Evolutionary conservation across 805 yeast species (phyloP).

Genomic region (Saturnispora kantuleensis): DNA sequence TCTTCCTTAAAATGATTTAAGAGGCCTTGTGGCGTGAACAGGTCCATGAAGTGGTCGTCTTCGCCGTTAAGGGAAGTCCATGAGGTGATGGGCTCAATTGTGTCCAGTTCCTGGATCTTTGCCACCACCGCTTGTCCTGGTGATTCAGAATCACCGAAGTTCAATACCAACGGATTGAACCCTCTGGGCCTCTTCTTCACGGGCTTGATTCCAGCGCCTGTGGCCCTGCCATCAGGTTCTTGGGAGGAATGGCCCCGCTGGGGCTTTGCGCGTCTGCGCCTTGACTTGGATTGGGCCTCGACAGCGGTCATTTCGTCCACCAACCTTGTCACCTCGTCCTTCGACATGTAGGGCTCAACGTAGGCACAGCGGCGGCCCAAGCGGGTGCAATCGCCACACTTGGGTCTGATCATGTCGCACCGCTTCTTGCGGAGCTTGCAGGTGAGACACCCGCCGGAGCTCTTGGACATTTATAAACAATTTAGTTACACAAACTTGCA

Average conservation of each 20-base stretch:
- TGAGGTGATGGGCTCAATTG: not conserved
- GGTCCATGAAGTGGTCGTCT: not conserved
- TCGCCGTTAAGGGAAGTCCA: not conserved
- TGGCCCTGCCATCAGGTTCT: conserved; percentile 3
- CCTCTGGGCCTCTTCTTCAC: too few species aligned
- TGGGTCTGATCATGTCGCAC: conserved; percentile 42
- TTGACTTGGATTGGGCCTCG: conserved; percentile 33
- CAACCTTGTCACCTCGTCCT: conserved; percentile 28
- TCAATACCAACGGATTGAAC: too few species aligned
- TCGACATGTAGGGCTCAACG: conserved; percentile 36
- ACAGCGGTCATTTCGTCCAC: conserved; percentile 29
- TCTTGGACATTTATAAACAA: conserved; percentile 25
- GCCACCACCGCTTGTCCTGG: too few species aligned
- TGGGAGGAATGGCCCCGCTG: too few species aligned
- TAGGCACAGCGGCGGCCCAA: conserved; percentile 39
- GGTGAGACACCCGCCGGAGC: conserved; percentile 49
- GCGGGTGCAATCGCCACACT: conserved; percentile 40
- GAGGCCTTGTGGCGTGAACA: conserved; percentile 1
- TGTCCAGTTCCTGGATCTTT: not conserved
- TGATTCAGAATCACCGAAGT: too few species aligned
- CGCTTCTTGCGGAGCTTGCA: conserved; percentile 58
- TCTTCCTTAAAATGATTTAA: conserved; percentile 1
- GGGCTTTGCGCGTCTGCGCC: conserved; percentile 25
- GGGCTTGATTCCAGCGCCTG: not conserved
- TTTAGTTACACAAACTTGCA: conserved; percentile 20